Percentiles rank a stretch among this genome's conserved stretches.
phyloP scores from a whole-genome alignment of 306 rosid genomes.

The Parietaria judaica region DNA sequence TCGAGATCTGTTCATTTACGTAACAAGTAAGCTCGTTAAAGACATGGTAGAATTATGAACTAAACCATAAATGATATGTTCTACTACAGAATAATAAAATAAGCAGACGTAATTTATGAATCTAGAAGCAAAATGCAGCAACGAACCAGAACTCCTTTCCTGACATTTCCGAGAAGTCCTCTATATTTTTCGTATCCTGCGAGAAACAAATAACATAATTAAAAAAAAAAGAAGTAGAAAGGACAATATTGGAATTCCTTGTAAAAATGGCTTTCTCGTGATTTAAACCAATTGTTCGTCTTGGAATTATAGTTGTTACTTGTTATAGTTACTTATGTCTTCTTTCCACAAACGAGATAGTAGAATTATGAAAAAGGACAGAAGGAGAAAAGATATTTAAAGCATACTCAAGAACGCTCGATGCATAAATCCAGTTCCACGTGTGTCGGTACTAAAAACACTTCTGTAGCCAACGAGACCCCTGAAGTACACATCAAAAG shows the following conservation, averaged over 20 bases:
- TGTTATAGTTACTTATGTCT: too few species aligned
- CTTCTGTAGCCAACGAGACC: conserved; percentile 98
- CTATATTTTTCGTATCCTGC: conserved; percentile 80
- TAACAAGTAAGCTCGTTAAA: not conserved
- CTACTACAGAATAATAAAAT: not conserved
- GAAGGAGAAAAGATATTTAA: not conserved
- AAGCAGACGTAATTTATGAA: not conserved
- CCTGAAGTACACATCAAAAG: conserved; percentile 43
- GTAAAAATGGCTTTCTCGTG: too few species aligned
- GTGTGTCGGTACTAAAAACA: conserved; percentile 95
- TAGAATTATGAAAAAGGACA: conserved; percentile 1
- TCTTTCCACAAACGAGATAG: not conserved
- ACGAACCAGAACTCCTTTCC: conserved; percentile 96
- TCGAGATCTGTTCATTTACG: conserved; percentile 54
- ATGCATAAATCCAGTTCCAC: conserved; percentile 99
- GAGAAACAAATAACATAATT: conserved; percentile 5
- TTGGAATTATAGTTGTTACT: too few species aligned
- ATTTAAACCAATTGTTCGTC: too few species aligned
- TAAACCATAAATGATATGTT: not conserved
- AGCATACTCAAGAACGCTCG: conserved; percentile 86
- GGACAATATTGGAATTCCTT: too few species aligned
- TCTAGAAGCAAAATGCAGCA: not conserved
- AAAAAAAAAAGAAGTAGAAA: too few species aligned
- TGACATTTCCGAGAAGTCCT: conserved; percentile 91
- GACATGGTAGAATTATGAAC: not conserved